These are phyloP conservation scores for Termitomyces sp. DNA, from an alignment of 768 basidiomycete species.

Conservation along the genomic window DNA sequence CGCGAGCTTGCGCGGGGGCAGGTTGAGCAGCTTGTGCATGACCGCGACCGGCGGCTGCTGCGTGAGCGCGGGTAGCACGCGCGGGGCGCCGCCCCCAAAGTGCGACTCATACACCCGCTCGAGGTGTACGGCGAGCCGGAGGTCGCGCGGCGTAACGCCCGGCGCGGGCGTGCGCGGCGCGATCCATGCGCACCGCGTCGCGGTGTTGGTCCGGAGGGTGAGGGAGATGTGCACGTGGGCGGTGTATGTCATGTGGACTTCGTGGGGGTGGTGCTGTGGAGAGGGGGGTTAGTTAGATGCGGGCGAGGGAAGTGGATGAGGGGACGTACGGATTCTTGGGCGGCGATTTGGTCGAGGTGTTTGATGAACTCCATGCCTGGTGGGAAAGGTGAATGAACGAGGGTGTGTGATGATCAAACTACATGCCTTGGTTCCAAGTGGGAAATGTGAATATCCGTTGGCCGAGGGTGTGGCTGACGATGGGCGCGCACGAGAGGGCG, in stretches of 20 bases:
- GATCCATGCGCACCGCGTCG: slow-evolving; percentile 9
- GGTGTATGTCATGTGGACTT: slow-evolving; percentile 10
- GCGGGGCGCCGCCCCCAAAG: neutral
- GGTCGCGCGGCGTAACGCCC: slow-evolving; percentile 45
- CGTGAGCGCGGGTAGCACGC: neutral
- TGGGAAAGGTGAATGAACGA: slow-evolving; percentile 17
- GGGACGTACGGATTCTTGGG: slow-evolving; percentile 26
- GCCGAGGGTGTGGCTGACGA: slow-evolving; percentile 6
- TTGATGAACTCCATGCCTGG: slow-evolving; percentile 14
- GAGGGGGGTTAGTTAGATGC: too few species aligned
- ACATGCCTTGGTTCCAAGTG: slow-evolving; percentile 10
- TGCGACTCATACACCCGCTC: slow-evolving; percentile 20
- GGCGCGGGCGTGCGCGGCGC: slow-evolving; percentile 9
- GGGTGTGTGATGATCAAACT: too few species aligned
- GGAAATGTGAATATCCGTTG: slow-evolving; percentile 14
- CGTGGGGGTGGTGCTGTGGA: slow-evolving; percentile 20
- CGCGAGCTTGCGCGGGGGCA: neutral
- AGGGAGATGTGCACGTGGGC: slow-evolving; percentile 12
- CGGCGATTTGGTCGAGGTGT: slow-evolving; percentile 9
- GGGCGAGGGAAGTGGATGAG: too few species aligned
- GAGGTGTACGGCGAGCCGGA: slow-evolving; percentile 40
- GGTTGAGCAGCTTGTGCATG: slow-evolving; percentile 1
- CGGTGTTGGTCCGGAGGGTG: slow-evolving; percentile 20
- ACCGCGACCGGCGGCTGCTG: neutral
- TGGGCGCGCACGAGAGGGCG: neutral